Base-by-base conservation (phyloP, 1,139 yeast species). In the Kurtzmaniella quercitrusa region DNA sequence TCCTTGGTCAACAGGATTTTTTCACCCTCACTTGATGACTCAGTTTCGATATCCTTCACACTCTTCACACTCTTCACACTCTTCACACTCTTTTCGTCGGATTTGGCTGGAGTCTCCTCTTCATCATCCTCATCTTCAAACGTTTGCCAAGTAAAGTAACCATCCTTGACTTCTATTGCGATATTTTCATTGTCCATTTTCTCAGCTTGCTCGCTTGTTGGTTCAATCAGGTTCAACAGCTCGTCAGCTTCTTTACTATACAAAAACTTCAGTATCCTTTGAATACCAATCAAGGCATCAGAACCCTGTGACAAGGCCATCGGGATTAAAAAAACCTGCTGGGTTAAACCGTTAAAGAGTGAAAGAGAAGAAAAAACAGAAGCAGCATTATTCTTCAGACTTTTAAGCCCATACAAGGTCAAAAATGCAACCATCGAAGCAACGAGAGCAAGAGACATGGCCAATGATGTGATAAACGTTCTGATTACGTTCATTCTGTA, bases 291-390 rank as follows among this genome's bases (percentile, higher is more conserved):
- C 49, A 73, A 68, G n/a, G 87, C 89, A 61, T 87, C 95, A 2
- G 81, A 75, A 46, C 81, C 83, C 44, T 79, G 65, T 24, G 88
- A 82, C 44, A 84, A 65, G 49, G 86, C 82, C 65, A 87, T 68
- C 19, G 96, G 96, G 43, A 87, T 66, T 54, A 87, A 67, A 56
- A 87, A 70, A 18, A 76, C 69, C 48, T 69, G 74, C 43, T 66
- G 68, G 4, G 81, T 59, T 50, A 77, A 67, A 33, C 81, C 74
- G 52, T 82, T 82, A 68, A 89, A 90, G 45, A 87, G 72, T 0
- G 94, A 77, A 43, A 90, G 69, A 12, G 96, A 84, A 0, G 96
- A 78, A 58, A 90, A 90, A n/a, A 89, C 79, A 31, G 75, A 67
- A 2, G 89, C 91, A 1, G 95, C 83, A 48, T 73, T 70, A 50